Conservation (phyloP, 1,284 basidiomycete species). For the Ganoderma resinaceum region DNA sequence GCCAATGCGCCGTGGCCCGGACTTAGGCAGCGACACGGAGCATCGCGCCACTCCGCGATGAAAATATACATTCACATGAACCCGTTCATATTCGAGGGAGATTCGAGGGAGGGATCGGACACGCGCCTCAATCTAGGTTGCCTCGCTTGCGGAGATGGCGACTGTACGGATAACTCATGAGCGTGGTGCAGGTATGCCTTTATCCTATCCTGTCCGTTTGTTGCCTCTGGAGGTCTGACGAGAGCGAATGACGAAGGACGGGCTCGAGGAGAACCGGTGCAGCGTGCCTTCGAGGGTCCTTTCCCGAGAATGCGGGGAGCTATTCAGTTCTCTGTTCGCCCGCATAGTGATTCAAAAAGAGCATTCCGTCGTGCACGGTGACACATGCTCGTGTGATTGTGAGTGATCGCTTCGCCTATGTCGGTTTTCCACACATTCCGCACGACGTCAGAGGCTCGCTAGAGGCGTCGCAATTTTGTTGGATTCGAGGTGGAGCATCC, state of each 20-base stretch:
- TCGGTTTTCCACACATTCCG: background rate
- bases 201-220: background rate
- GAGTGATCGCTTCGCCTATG: background rate
- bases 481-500: background rate
- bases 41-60: background rate
- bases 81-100: background rate
- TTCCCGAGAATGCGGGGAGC: conserved; percentile 13
- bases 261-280: conserved; percentile 9
- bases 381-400: conserved; percentile 8
- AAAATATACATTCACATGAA: background rate
- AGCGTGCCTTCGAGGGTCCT: conserved; percentile 5
- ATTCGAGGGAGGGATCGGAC: conserved; percentile 6
- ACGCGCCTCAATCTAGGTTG: conserved; percentile 15
- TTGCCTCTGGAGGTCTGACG: background rate
- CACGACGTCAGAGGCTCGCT: background rate
- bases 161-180: background rate
- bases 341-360: background rate
- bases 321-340: conserved; percentile 9
- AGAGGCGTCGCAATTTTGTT: background rate
- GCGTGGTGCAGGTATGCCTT: background rate
- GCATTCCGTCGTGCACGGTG: conserved; percentile 5
- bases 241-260: background rate
- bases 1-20: background rate
- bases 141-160: conserved; percentile 12
- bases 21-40: background rate